Base-by-base conservation (phyloP, 2,329 filamentous ascomycete genomes). In the Phoma sp. region DNA sequence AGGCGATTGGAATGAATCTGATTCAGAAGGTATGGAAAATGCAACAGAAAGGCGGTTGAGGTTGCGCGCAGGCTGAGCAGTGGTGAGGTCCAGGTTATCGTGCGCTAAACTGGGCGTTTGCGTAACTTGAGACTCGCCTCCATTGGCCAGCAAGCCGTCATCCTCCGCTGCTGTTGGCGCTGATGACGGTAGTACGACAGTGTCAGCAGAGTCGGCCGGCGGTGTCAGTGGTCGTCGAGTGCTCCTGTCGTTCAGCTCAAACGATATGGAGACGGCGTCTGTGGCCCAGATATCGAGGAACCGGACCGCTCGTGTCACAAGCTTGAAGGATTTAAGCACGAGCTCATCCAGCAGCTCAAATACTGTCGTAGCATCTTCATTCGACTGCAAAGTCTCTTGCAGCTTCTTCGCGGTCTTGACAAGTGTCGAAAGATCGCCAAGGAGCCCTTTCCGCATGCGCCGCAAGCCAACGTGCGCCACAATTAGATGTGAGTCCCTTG, bases 251-350 rank as follows among this genome's bases (percentile, higher is more conserved):
- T 59, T 61, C 49, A 73, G 62, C 57, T 74, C 71, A 52, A 73
- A 71, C 40, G 56, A 83, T n/a, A 83, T 82, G 26, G 87, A 81
- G 30, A 84, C 70, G 25, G 78, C 74, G 25, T 77, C 73, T 43
- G 77, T 89, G 30, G 90, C 88, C 78, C 95, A 87, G 2, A 93
- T 83, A 64, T 99, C 95, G 34, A 96, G 82, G 68, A 99, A 98
- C 37, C 89, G 84, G 21, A 97, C 92, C 12, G 91, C 92, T 66
- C 93, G 88, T 40, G 88, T 93, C n/a, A 96, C 90, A 46, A 98
- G 92, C 70, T 90, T 92, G 79, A 96, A 98, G 0, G 93, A 93
- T 74, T 93, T 95, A 47, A 96, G 79, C 20, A 98, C 90, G 85
- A 98, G 92, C 72, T 96, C 91, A 68, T 98, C 93, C 52, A 97